Evolutionary conservation across 2,329 filamentous ascomycete species (phyloP), one percentile per base, ranked within the genome.

Genomic region (Ascochyta fabae): DNA sequence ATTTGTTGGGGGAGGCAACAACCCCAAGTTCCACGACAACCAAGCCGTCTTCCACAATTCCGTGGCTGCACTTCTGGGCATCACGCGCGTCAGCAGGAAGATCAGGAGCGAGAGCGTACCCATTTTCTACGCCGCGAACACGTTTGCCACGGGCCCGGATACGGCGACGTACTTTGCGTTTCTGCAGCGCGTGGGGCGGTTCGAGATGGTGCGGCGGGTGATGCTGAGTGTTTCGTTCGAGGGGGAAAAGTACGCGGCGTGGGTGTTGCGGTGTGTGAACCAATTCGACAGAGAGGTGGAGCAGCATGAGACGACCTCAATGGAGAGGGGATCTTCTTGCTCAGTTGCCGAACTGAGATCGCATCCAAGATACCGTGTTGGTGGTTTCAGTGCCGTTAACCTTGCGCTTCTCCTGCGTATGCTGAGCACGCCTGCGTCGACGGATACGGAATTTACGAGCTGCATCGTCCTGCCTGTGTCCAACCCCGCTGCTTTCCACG

Each of bases 1-100:
- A 6, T 6, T 4, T 1, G 15, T 16, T 3, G 1, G 19, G 27
- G 1, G 5, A 7, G 4, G 15, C 6, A 1, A 12, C 6, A 1
- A 9, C 6, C 48, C 48, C 3, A 29, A 22, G 9, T 55, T 55
- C 19, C 52, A 55, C 29, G 52, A 55, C 36, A 29, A 22, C 26
- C 46, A 55, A 36, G 15, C 12, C 4, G 7, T n/a, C 6, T 8
- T 7, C 40, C 46, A 54, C 22, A 9, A 19, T 4, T 44, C 34
- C 5, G 12, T 40, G 3, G 31, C 23, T 4, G 6, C 3, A 1
- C 19, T 46, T 8, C 43, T 27, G 23, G 22, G 15, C 42, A 23
- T 55, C 0, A 50, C 52, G 5, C 41, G 52, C 15, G 46, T 24
- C 10, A 46, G 27, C 24, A 50, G 29, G 23, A 24, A 31, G 35